Evolutionary conservation across 208 protist genomes (phyloP), one percentile per base, ranked within the genome.

Genomic region (Wallacemonas sp.): DNA sequence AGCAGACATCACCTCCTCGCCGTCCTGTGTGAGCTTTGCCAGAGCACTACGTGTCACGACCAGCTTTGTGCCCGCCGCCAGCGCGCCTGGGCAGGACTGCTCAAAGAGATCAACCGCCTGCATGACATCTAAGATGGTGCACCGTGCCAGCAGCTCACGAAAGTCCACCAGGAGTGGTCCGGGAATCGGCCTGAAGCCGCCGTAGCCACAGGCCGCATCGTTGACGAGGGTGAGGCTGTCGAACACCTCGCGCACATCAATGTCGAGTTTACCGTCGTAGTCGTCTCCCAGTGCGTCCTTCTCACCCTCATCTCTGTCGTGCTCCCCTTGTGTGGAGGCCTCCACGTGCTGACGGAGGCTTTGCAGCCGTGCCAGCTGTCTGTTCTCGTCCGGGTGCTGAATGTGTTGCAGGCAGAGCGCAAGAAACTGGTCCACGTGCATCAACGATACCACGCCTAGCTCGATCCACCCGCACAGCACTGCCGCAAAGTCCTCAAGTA

Each of bases 201-300:
- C 60, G 47, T 88, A 80, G 27, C 81, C 83, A 54, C 78, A 78
- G 44, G 58, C 74, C 17, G 38, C 12, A 34, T 81, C 75, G 49
- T 90, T 91, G 2, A 87, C 39, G 0, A 78, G 4, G 19, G 79
- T 55, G 17, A 91, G 80, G 39, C 74, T 73, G 59, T 68, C 34
- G 64, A 90, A 87, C 3, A 62, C 80, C 24, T 90, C 84, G 33
- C 84, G 83, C 58, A 93, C 87, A 59, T 93, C 87, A 24, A 93
- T 76, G 64, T 93, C 87, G 8, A 90, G 59, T 6, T 49, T 44
- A 39, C 55, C 44, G 62, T 83, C 77, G 66, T 90, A 93, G 26
- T n/a, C n/a, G n/a, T n/a, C n/a, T n/a, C n/a, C n/a, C n/a, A n/a
- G n/a, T n/a, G n/a, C n/a, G n/a, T n/a, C n/a, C n/a, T n/a, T n/a